These are phyloP conservation scores for Jimgerdemannia lactiflua DNA, from an alignment of 192 early-diverging fungal genomes.

Conservation along the genomic window DNA sequence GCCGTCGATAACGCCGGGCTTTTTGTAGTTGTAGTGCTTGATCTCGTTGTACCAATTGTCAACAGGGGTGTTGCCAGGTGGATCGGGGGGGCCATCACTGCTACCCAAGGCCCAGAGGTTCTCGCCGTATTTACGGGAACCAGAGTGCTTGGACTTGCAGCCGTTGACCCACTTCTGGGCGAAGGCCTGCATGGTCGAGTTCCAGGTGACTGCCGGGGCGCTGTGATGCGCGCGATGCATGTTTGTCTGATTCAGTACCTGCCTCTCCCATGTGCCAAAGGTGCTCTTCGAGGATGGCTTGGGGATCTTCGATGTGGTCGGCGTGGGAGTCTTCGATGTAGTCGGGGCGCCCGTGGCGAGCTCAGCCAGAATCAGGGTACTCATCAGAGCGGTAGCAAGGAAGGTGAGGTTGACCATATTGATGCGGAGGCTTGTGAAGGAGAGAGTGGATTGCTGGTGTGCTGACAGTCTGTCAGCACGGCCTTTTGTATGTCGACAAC, in stretches of 20 bases:
- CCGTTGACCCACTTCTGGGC: slow-evolving; percentile 38
- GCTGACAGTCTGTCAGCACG: too few species aligned
- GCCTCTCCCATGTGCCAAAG: slow-evolving; percentile 11
- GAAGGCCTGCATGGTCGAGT: slow-evolving; percentile 22
- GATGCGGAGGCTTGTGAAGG: too few species aligned
- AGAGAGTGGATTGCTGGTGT: too few species aligned
- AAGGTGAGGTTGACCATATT: neutral
- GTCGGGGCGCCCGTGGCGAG: neutral
- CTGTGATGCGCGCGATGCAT: slow-evolving; percentile 32
- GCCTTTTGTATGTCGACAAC: too few species aligned
- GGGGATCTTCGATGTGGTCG: too few species aligned
- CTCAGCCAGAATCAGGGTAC: too few species aligned
- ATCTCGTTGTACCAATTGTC: slow-evolving; percentile 42
- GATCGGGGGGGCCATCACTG: too few species aligned
- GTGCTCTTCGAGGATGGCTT: too few species aligned
- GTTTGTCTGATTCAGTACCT: slow-evolving; percentile 37
- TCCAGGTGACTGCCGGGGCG: slow-evolving; percentile 37
- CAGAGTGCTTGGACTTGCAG: slow-evolving; percentile 41
- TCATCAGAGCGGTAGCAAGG: neutral
- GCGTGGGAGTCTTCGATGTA: too few species aligned
- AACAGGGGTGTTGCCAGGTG: slow-evolving; percentile 2
- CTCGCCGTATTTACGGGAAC: slow-evolving; percentile 10
- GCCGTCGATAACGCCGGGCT: slow-evolving; percentile 18
- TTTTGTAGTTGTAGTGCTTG: slow-evolving; percentile 36
- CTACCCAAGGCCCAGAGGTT: neutral